These are phyloP conservation scores for Acrodontium crateriforme DNA, from an alignment of 2,329 filamentous ascomycete species.

Conservation along the genomic window DNA sequence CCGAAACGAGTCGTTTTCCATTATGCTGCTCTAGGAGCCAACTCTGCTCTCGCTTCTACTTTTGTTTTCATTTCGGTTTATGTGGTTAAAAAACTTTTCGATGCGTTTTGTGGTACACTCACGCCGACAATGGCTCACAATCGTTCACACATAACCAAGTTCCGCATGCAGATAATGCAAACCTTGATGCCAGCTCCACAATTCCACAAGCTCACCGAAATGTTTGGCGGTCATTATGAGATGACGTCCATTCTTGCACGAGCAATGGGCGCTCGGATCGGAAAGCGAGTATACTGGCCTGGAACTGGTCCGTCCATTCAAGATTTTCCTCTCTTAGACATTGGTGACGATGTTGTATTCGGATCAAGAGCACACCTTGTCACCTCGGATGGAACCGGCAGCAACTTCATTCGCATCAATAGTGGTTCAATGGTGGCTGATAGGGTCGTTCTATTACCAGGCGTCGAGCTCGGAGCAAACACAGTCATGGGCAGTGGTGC, in stretches of 20 bases:
- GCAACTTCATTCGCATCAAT: constrained; percentile 33
- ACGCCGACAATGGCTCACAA: constrained; percentile 19
- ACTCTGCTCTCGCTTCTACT: constrained; percentile 29
- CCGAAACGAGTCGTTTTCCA: constrained; percentile 36
- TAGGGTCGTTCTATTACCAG: constrained; percentile 39
- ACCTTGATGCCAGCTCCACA: constrained; percentile 30
- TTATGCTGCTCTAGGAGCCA: constrained; percentile 34
- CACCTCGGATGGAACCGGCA: constrained; percentile 39
- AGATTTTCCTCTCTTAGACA: constrained; percentile 41
- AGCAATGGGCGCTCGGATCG: constrained; percentile 39
- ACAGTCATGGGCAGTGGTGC: constrained; percentile 42
- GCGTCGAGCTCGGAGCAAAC: constrained; percentile 35
- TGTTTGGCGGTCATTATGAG: constrained; percentile 44
- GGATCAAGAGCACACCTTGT: constrained; percentile 41
- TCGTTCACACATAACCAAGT: constrained; percentile 27
- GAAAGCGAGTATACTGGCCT: constrained; percentile 43
- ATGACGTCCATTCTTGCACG: constrained; percentile 38
- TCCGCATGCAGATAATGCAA: constrained; percentile 33
- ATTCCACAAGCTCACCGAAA: constrained; percentile 35
- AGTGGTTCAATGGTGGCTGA: constrained; percentile 44
- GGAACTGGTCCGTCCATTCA: constrained; percentile 40
- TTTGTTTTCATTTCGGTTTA: constrained; percentile 32
- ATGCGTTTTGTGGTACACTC: constrained; percentile 21
- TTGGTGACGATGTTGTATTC: constrained; percentile 47
- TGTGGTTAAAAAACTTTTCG: constrained; percentile 28